These are phyloP conservation scores for Zygotorulaspora chibaensis DNA, from an alignment of 805 yeast species.

Conservation along the genomic window DNA sequence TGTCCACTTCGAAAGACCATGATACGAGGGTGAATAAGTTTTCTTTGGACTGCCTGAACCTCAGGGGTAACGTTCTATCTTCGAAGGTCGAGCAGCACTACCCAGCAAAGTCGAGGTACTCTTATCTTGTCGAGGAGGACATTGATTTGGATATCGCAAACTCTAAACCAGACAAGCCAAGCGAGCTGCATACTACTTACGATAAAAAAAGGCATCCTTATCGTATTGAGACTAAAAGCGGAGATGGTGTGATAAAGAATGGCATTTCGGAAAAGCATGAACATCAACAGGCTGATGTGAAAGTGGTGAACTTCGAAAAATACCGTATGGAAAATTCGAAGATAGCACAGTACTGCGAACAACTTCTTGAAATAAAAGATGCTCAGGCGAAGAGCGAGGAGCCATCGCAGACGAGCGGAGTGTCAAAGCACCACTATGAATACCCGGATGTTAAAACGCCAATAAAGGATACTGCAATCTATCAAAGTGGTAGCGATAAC, in stretches of 20 bases:
- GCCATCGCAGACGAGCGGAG: not conserved
- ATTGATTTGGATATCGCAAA: slow-evolving; percentile 10
- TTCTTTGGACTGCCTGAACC: slow-evolving; percentile 5
- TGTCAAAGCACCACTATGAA: slow-evolving; percentile 2
- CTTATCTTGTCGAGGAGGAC: slow-evolving; percentile 35
- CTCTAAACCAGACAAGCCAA: not conserved
- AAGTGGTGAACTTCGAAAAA: slow-evolving; percentile 17
- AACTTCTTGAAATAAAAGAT: not conserved
- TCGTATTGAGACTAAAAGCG: slow-evolving; percentile 1
- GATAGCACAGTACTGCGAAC: slow-evolving; percentile 4
- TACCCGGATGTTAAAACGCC: not conserved
- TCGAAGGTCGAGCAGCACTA: slow-evolving; percentile 31
- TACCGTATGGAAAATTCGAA: slow-evolving; percentile 15
- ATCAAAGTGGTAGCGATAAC: slow-evolving; percentile 12
- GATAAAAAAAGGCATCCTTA: not conserved
- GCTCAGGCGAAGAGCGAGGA: not conserved
- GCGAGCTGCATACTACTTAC: not conserved
- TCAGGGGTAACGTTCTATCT: slow-evolving; percentile 17
- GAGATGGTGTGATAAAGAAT: not conserved
- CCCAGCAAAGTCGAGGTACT: slow-evolving; percentile 27
- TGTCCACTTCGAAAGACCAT: slow-evolving; percentile 1
- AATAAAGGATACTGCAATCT: slow-evolving; percentile 3
- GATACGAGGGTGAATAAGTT: slow-evolving; percentile 1
- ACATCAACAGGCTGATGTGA: not conserved
- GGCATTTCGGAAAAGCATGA: not conserved